Evolutionary conservation across 164 flowering plant species (phyloP).

Genomic region (Protea cynaroides): DNA sequence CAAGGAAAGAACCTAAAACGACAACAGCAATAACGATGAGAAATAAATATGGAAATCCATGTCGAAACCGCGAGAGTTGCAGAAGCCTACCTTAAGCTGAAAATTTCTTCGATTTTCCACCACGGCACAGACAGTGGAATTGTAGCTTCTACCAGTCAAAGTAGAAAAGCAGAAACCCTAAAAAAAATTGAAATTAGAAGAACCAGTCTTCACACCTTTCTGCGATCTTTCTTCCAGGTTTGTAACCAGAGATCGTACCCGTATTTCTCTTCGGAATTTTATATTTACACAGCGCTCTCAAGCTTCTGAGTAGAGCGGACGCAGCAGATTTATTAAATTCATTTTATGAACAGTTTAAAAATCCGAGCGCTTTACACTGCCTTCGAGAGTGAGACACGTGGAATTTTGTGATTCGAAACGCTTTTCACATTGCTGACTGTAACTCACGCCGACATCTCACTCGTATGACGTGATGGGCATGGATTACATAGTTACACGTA

Average conservation of each 20-base stretch:
- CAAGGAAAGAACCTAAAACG: not conserved
- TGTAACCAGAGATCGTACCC: not conserved
- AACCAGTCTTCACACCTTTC: not conserved
- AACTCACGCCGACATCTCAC: not conserved
- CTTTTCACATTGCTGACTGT: not conserved
- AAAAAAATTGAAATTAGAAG: not conserved
- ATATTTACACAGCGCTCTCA: too few species aligned
- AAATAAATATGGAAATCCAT: not conserved
- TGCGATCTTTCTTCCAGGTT: not conserved
- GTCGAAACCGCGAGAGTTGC: not conserved
- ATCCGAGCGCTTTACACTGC: not conserved
- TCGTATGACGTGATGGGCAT: too few species aligned
- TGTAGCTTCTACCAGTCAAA: not conserved
- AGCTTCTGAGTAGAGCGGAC: not conserved
- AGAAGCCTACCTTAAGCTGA: not conserved
- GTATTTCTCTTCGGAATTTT: not conserved
- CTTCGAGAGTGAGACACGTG: not conserved
- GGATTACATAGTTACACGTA: too few species aligned
- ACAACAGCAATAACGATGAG: conserved; percentile 1
- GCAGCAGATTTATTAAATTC: not conserved
- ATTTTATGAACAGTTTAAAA: not conserved
- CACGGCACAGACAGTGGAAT: conserved; percentile 1
- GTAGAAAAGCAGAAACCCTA: not conserved
- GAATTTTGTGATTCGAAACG: not conserved
- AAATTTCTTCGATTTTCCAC: not conserved